Evolutionary conservation across 139 green algal genomes (phyloP).

Genomic region (Nannochloris sp.): DNA sequence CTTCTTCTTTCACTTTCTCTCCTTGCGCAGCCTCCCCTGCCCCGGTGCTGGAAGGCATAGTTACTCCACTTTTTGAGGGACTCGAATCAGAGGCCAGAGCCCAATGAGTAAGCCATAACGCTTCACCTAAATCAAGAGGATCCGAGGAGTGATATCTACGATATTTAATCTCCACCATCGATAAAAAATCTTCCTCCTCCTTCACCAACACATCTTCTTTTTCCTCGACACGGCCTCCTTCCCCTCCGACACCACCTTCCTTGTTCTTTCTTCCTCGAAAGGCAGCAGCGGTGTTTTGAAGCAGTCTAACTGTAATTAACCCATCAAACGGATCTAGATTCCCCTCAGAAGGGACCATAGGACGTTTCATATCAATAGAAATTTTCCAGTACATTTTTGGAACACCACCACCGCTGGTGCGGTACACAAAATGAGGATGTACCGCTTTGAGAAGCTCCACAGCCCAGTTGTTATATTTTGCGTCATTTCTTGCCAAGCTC

Average conservation of each 20-base stretch:
- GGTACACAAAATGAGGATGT: slow-evolving; percentile 31
- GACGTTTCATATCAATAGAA: slow-evolving; percentile 26
- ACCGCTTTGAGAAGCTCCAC: slow-evolving; percentile 17
- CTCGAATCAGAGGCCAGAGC: slow-evolving; percentile 1
- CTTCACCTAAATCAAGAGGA: slow-evolving; percentile 39
- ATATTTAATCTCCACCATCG: not conserved
- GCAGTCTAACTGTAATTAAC: slow-evolving; percentile 17
- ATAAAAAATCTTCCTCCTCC: not conserved
- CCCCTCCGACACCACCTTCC: no score
- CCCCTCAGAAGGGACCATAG: slow-evolving; percentile 27
- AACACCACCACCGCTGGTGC: not conserved
- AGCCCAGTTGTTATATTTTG: slow-evolving; percentile 29
- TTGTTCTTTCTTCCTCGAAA: no score
- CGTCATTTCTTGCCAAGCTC: slow-evolving; percentile 7
- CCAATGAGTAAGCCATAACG: slow-evolving; percentile 45
- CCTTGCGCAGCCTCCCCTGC: no score
- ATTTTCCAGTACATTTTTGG: slow-evolving; percentile 39
- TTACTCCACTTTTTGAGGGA: not conserved
- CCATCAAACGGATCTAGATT: slow-evolving; percentile 46
- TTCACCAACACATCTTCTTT: not conserved
- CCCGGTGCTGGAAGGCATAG: no score
- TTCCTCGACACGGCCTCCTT: no score
- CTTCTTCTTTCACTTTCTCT: not conserved
- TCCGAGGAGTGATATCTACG: slow-evolving; percentile 18
- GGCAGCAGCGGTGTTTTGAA: not conserved